Evolutionary conservation across 2,329 filamentous ascomycete species (phyloP).

Genomic region (Trichophyton simii): DNA sequence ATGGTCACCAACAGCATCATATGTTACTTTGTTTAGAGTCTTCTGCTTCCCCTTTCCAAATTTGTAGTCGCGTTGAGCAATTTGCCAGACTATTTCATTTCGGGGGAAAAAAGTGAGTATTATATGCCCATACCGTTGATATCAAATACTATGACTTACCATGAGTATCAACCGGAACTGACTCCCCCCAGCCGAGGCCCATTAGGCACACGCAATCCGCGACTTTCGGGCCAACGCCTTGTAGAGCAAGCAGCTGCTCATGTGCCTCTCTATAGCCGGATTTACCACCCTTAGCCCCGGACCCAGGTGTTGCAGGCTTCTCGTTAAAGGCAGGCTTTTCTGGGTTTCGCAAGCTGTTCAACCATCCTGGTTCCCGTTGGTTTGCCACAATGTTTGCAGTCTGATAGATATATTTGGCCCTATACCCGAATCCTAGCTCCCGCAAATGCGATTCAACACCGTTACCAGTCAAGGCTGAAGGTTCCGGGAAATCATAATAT

Average conservation of each 20-base stretch:
- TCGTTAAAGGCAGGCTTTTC: constrained; percentile 50
- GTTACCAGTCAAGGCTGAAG: constrained; percentile 56
- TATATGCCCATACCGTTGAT: neutral
- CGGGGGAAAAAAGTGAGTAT: constrained; percentile 6
- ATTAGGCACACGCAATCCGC: constrained; percentile 94
- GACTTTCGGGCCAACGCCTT: constrained; percentile 92
- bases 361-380: constrained; percentile 59
- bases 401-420: constrained; percentile 80
- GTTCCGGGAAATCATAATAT: constrained; percentile 79
- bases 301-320: constrained; percentile 24
- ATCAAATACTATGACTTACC: constrained; percentile 24
- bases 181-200: constrained; percentile 90
- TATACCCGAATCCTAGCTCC: constrained; percentile 81
- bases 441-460: constrained; percentile 71
- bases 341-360: constrained; percentile 65
- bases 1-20: constrained; percentile 79
- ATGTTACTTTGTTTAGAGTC: constrained; percentile 76
- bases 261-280: constrained; percentile 66
- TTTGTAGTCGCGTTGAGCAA: constrained; percentile 88
- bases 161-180: constrained; percentile 93
- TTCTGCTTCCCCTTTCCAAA: constrained; percentile 74
- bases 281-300: constrained; percentile 38
- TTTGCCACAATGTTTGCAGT: constrained; percentile 64
- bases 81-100: constrained; percentile 67
- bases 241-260: constrained; percentile 60